Base-by-base conservation (phyloP, 1,284 basidiomycete genomes). In the Dichomitus squalens region DNA sequence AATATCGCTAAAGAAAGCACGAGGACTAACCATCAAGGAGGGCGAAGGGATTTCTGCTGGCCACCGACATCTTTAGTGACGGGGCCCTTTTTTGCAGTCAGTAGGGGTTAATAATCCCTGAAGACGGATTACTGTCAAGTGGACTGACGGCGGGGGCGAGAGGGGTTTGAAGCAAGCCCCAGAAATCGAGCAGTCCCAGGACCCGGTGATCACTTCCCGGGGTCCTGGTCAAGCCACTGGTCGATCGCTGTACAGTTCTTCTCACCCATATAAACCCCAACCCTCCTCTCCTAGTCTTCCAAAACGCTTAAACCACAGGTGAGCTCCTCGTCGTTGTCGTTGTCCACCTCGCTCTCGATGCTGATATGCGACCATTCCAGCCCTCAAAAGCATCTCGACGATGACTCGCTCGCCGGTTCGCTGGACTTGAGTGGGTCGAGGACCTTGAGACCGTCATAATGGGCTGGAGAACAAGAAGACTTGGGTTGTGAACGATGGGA, bases 301-400 rank as follows among this genome's bases (percentile, higher is more conserved):
- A 11, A 31, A 83, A 85, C 84, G 83, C 82, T 79, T 76, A 80
- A 74, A 65, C 54, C 79, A 86, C 86, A 86, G 85, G 84, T 86
- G 63, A 61, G 82, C 7, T 38, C 31, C 9, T 20, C 14, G 40
- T 2, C n/a, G 21, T 21, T 20, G 18, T 31, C 33, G 14, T 31
- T 33, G 31, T 18, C 12, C n/a, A n/a, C 21, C 33, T 8, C 20
- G 52, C 18, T 25, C 9, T 60, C 23, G 55, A 41, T 43, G 53
- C 44, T 16, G 47, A 27, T 48, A 65, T 65, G 49, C 40, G 3
- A 20, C 27, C 52, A 53, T 18, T 48, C 18, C 64, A 89, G 88
- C 83, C 81, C 72, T 76, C 70, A 85, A 90, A 92, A 92, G 90
- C 90, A 92, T 92, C 90, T 91, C 86, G 83, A 86, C 79, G 86